Conservation (phyloP, 2,329 filamentous ascomycete species). For the Neonectria coccinea region DNA sequence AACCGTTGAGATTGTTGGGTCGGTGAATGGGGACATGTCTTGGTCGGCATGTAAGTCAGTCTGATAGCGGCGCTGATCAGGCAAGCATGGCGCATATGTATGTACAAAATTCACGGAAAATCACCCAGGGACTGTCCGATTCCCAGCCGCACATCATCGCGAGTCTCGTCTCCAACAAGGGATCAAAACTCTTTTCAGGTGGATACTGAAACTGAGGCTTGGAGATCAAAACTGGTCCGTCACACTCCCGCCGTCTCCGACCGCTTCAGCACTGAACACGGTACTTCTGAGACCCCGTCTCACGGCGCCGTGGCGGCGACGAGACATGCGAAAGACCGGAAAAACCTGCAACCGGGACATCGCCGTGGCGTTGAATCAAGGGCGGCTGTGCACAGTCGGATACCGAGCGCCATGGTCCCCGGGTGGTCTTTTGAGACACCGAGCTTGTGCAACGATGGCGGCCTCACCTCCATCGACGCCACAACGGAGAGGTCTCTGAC, state of each 20-base stretch:
- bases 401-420: constrained; percentile 15
- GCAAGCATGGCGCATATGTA: background rate
- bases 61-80: background rate
- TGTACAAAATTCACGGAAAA: background rate
- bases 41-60: background rate
- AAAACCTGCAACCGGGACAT: background rate
- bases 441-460: constrained; percentile 19
- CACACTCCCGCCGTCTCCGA: constrained; percentile 10
- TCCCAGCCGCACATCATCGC: background rate
- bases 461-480: constrained; percentile 6
- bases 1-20: background rate
- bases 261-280: constrained; percentile 6
- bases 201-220: background rate
- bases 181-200: background rate
- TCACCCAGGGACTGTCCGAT: background rate
- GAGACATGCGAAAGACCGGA: background rate
- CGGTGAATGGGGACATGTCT: background rate
- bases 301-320: background rate
- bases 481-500: background rate
- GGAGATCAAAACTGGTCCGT: background rate
- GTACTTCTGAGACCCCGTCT: background rate
- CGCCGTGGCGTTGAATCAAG: background rate
- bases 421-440: background rate
- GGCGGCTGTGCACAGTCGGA: constrained; percentile 8
- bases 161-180: background rate